Conservation (phyloP, 345 rosid genomes). For the Reutealis trisperma region DNA sequence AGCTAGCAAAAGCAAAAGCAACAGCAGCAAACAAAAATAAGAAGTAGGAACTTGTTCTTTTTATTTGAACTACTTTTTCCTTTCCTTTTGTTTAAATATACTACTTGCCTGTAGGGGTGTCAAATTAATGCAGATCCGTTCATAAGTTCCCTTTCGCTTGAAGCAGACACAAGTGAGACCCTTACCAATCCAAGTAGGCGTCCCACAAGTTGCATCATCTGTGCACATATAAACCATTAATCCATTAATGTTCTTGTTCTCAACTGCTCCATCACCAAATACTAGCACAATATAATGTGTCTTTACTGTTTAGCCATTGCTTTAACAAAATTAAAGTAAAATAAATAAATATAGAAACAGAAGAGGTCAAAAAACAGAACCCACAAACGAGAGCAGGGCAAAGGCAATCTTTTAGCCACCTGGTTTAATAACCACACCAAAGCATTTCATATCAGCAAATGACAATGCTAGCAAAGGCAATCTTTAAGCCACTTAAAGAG, state of each 20-base stretch:
- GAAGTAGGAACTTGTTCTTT: too few species aligned
- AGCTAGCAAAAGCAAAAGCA: neutral
- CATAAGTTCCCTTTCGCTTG: constrained; percentile 72
- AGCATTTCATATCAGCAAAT: constrained; percentile 25
- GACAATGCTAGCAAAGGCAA: neutral
- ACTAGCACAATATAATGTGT: neutral
- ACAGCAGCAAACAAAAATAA: neutral
- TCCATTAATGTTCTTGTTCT: neutral
- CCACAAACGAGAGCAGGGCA: constrained; percentile 14
- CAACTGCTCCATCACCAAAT: neutral
- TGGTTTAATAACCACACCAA: constrained; percentile 17
- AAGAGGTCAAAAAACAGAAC: neutral
- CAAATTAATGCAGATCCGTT: constrained; percentile 65
- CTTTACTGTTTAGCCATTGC: neutral
- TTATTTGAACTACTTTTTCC: neutral
- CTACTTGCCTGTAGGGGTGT: constrained; percentile 82
- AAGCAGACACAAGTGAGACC: constrained; percentile 93
- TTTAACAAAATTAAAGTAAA: neutral
- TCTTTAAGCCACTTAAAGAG: too few species aligned
- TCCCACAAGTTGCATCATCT: constrained; percentile 62
- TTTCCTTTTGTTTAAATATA: neutral
- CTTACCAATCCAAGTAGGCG: constrained; percentile 79
- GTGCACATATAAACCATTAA: constrained; percentile 15
- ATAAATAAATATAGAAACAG: neutral
- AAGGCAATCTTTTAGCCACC: constrained; percentile 16